Conservation (phyloP, 2,329 filamentous ascomycete species). For the Trichoderma pleuroti region DNA sequence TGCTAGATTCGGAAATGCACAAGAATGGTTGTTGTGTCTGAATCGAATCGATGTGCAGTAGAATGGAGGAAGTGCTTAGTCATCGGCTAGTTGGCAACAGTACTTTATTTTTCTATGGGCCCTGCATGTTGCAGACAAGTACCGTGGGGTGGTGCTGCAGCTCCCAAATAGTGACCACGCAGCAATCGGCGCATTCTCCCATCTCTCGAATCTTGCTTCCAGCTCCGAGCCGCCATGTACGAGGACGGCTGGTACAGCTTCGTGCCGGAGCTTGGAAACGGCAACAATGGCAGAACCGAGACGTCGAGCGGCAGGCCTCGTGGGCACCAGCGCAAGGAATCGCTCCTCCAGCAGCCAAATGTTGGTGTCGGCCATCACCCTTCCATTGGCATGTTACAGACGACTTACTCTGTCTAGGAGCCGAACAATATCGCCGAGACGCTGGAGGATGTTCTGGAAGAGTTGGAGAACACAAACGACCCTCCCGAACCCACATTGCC, state of each 20-base stretch:
- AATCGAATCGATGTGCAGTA: neutral
- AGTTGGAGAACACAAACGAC: slow-evolving; percentile 50
- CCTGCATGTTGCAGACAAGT: neutral
- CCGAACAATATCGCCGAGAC: slow-evolving; percentile 52
- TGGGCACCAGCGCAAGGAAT: slow-evolving; percentile 64
- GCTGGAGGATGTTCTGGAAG: slow-evolving; percentile 57
- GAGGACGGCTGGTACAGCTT: slow-evolving; percentile 84
- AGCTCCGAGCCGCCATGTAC: slow-evolving; percentile 54
- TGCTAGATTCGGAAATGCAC: neutral
- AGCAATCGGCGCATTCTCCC: slow-evolving; percentile 17
- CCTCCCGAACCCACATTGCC: slow-evolving; percentile 64
- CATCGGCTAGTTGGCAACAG: neutral
- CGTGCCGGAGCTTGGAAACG: slow-evolving; percentile 58
- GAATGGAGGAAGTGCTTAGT: neutral
- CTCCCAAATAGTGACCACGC: slow-evolving; percentile 24
- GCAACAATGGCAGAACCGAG: slow-evolving; percentile 49
- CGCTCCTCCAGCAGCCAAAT: slow-evolving; percentile 64
- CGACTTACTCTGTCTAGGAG: slow-evolving; percentile 44
- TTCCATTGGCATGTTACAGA: slow-evolving; percentile 7
- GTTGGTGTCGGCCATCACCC: slow-evolving; percentile 39
- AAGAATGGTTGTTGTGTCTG: neutral
- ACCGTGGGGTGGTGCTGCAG: neutral
- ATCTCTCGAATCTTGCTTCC: neutral
- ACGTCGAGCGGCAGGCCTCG: slow-evolving; percentile 41
- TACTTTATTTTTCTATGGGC: neutral